Evolutionary conservation across 2,329 filamentous ascomycete genomes (phyloP), one percentile per base, ranked within the genome.

Genomic region (Alternaria ventricosa): DNA sequence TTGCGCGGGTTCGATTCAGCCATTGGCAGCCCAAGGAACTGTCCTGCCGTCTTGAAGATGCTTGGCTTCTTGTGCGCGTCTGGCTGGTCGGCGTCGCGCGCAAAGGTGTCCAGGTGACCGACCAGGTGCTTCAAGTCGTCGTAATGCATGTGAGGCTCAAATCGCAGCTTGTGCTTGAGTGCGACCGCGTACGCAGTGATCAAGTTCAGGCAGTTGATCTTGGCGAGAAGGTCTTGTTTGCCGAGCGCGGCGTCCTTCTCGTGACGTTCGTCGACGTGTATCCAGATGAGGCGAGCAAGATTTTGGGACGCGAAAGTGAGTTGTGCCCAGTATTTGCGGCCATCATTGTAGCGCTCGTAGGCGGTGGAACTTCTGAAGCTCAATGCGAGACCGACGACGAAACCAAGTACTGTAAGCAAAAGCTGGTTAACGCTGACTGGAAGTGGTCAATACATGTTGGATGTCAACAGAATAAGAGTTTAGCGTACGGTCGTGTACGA

Each of bases 81-180:
- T n/a, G 74, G 74, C 7, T 61, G 54, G 12, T 70, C 70, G 15
- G 73, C 87, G 6, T 83, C 81, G 60, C 84, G 88, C 55, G 92
- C 91, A 71, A 92, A 92, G 0, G 92, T 94, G 69, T 92, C 87
- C 23, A 96, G 84, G 73, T 94, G 89, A 6, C 86, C 85, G 28
- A 94, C 86, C 2, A 94, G 83, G 33, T 89, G 87, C 33, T 87
- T 81, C 6, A 96, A 82, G 72, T 96, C 92, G 3, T 90, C 86
- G 76, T 96, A 95, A 56, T 90, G 87, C 33, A 88, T 87, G 72
- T 91, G 92, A 0, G 93, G 92, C 76, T 96, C 93, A 77, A 95
- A 95, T 15, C 93, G 91, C 15, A 96, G 86, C 71, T 89, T 90
- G 80, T 96, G 93, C 81, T 95, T 96, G 62, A 96, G 84, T 2